Evolutionary conservation across 2,329 filamentous ascomycete genomes (phyloP), one percentile per base, ranked within the genome.

Genomic region (Fusarium luffae): DNA sequence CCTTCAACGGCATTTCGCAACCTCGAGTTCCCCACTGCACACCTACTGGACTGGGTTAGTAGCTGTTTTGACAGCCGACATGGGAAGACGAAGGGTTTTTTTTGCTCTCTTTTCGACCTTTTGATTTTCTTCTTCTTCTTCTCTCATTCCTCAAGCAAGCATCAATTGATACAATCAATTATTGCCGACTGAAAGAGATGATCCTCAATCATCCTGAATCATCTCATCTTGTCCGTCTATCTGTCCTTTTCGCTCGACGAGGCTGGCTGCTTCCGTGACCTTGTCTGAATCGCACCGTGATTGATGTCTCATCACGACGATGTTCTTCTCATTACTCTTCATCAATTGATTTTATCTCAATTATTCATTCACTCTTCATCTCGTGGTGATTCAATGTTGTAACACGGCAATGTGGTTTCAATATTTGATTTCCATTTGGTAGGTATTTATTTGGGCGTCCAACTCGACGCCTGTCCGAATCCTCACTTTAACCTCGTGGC

Each of bases 401-500:
- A 51, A 64, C 57, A 64, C 50, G 34, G n/a, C 12, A 48, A 44
- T 47, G 43, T 67, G 55, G 54, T 43, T 70, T 72, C 66, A 73
- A 68, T 69, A 54, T 66, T 71, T 72, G 61, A 70, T 69, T 76
- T 78, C 73, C 75, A 77, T 78, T 77, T 75, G 66, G 64, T 75
- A 70, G 69, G 73, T 77, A 79, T 79, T 78, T 79, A 76, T 79
- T 79, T 70, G 77, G 80, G 82, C 79, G 83, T 84, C 83, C 83
- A 84, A 66, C 88, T 91, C 89, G 84, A 90, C 88, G 87, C 87
- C 81, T 82, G 81, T 82, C 84, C 84, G 78, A 73, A 85, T 82
- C 84, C 85, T 88, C 84, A 88, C 88, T 91, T 91, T 89, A 91
- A 91, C 89, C 89, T 90, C 88, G 85, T 89, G 86, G 85, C 81